Evolutionary conservation across 1,139 yeast species (phyloP), one percentile per base, ranked within the genome.

Genomic region (Geotrichum candidum): DNA sequence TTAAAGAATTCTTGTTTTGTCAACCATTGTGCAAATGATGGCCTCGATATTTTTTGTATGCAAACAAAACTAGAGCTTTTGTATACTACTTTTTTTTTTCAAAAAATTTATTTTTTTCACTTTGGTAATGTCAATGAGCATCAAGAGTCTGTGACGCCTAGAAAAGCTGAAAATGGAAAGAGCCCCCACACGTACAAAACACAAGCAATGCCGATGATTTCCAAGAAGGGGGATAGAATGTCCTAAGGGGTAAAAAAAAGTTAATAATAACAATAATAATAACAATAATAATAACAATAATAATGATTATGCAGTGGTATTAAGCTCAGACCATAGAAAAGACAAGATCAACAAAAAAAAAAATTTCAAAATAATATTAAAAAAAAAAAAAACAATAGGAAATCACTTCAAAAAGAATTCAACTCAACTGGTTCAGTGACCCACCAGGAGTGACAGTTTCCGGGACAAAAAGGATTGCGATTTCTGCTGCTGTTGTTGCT

Each of bases 381-480:
- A 38, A 38, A 38, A 38, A 38, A 38, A 38, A 15, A 18, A 22
- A 38, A 31, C n/a, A 29, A 41, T 18, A 13, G 13, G 10, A 52
- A 18, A 18, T 18, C 18, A 18, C 18, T 18, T 18, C 18, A 18
- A 13, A 52, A 52, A 27, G 54, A 38, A 31, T 15, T 15, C 7
- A 6, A 23, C 38, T 33, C 22, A 38, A 23, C 51, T 25, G 18
- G 50, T 38, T 48, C 46, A 57, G 31, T 57, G 57, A 10, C 60
- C 60, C 13, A 57, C 58, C 23, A 59, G 45, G 13, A 59, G 27
- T 10, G 61, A 55, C 11, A 59, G 31, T 23, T 52, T 59, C 51
- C 59, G n/a, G 15, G 61, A 55, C 11, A 59, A 38, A 45, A 25
- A 55, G 5, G 59, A 59, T 27, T 58, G 58, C 27, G 25, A 13